Evolutionary conservation across 805 yeast species (phyloP).

Genomic region (Yarrowia sp.): DNA sequence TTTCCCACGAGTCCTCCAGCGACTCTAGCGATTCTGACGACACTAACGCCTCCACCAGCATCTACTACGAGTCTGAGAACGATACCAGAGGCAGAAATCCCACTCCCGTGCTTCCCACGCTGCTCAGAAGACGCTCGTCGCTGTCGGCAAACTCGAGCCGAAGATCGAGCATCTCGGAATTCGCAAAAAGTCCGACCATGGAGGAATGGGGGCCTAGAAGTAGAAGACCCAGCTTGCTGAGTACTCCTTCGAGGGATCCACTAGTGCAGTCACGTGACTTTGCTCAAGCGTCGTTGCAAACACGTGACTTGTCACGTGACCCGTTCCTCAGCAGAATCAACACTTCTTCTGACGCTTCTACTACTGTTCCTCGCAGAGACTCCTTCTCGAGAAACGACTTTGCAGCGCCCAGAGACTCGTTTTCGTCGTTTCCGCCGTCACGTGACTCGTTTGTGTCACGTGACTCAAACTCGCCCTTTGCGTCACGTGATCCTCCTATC

Average conservation of each 20-base stretch:
- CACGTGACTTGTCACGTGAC: conserved; percentile 13
- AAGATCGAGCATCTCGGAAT: conserved; percentile 5
- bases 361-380: background rate
- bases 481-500: conserved; percentile 6
- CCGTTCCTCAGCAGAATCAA: background rate
- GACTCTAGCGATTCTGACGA: conserved; percentile 14
- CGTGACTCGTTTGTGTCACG: background rate
- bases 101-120: background rate
- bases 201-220: conserved; percentile 2
- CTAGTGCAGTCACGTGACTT: background rate
- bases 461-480: background rate
- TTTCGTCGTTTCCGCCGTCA: too few species aligned
- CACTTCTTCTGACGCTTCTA: background rate
- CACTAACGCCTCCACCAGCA: conserved; percentile 16
- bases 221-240: background rate
- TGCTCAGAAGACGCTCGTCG: background rate
- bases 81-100: conserved; percentile 14
- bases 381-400: background rate
- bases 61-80: conserved; percentile 1
- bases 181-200: conserved; percentile 3
- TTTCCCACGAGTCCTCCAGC: background rate
- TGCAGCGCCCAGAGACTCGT: background rate
- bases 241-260: background rate
- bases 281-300: too few species aligned
- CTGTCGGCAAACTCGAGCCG: background rate